Evolutionary conservation across 352 stramenopile genomes (phyloP).

Genomic region (Globisporangium echinulatum): DNA sequence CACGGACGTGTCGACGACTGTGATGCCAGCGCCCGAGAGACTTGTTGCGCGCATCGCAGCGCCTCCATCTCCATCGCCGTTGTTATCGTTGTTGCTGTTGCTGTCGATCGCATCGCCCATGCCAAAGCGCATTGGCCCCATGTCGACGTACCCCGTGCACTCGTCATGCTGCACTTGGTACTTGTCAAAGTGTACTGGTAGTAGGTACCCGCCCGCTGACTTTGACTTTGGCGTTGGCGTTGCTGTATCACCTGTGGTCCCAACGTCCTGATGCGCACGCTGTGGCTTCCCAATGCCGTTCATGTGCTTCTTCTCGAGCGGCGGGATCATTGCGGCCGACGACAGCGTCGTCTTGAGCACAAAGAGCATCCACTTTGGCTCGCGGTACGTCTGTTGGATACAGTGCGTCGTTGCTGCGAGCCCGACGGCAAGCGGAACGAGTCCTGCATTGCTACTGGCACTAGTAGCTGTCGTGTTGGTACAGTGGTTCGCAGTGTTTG

Average conservation of each 20-base stretch:
- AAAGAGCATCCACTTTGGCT: conserved; percentile 67
- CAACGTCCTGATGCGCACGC: conserved; percentile 38
- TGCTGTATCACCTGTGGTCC: not conserved
- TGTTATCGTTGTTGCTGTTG: not conserved
- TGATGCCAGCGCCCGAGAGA: conserved; percentile 1
- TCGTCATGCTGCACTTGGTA: conserved; percentile 23
- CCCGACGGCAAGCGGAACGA: conserved; percentile 2
- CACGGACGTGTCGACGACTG: conserved; percentile 5
- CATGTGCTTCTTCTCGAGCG: conserved; percentile 68
- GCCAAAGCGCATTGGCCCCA: conserved; percentile 5
- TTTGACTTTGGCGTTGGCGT: conserved; percentile 1
- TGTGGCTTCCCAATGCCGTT: conserved; percentile 40
- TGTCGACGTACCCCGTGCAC: not conserved
- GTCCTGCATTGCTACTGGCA: not conserved
- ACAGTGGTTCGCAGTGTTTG: not conserved
- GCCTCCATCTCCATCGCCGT: not conserved
- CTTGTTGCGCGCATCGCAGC: not conserved
- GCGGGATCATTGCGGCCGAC: conserved; percentile 50
- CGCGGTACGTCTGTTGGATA: conserved; percentile 45
- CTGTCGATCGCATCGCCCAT: not conserved
- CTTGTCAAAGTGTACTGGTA: conserved; percentile 50
- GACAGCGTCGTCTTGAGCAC: conserved; percentile 64
- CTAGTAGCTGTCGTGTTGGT: not conserved
- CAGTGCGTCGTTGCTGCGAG: conserved; percentile 31
- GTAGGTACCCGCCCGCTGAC: conserved; percentile 31